Evolutionary conservation across 352 stramenopile genomes (phyloP).

Genomic region (Peronospora farinosa): DNA sequence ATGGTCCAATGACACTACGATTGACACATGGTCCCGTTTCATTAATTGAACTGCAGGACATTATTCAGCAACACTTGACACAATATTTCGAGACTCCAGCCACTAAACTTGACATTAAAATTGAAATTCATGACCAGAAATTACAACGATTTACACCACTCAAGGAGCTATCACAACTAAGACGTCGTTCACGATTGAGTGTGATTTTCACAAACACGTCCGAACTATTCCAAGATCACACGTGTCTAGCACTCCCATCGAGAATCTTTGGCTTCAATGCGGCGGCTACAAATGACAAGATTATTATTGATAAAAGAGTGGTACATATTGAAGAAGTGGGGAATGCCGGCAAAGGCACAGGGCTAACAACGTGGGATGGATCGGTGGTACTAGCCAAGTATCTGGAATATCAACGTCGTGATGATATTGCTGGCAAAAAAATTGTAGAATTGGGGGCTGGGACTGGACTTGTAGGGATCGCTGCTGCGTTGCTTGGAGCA

Average conservation of each 20-base stretch:
- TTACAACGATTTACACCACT: conserved; percentile 31
- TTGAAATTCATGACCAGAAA: conserved; percentile 40
- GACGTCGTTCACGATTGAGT: conserved; percentile 34
- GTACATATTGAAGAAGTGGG: conserved; percentile 59
- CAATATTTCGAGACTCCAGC: conserved; percentile 5
- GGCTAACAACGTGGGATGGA: conserved; percentile 88
- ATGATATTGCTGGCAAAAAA: conserved; percentile 28
- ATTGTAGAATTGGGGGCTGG: conserved; percentile 83
- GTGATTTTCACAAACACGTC: conserved; percentile 26
- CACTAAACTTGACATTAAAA: conserved; percentile 16
- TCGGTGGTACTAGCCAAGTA: conserved; percentile 89
- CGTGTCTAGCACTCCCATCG: conserved; percentile 40
- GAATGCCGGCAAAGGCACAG: conserved; percentile 82
- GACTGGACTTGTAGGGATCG: conserved; percentile 81
- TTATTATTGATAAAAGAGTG: conserved; percentile 48
- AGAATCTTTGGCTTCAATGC: conserved; percentile 54
- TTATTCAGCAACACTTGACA: conserved; percentile 21
- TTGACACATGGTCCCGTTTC: conserved; percentile 16
- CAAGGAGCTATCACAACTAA: conserved; percentile 24
- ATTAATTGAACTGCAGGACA: conserved; percentile 17
- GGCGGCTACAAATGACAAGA: conserved; percentile 18
- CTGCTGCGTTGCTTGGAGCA: conserved; percentile 69
- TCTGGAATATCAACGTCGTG: conserved; percentile 52
- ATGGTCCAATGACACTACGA: conserved; percentile 24
- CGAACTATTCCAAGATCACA: conserved; percentile 18